Conservation (phyloP, 257 asterid genomes). For the Nicotiana noctiflora region DNA sequence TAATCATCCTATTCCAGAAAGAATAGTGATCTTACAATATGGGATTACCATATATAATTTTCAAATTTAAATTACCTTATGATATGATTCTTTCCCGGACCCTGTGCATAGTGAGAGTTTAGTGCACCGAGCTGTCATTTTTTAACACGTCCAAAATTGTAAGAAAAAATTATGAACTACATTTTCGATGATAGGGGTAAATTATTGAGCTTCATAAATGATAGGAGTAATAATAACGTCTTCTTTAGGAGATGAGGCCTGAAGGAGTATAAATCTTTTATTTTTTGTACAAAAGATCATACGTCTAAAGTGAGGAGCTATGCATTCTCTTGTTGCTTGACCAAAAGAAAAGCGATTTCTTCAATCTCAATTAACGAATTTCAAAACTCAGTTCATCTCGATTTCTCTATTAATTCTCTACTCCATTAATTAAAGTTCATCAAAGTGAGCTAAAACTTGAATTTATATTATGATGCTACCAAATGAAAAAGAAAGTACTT, state of each 20-base stretch:
- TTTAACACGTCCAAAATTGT: no score
- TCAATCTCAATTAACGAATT: conserved; percentile 4
- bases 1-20: not conserved
- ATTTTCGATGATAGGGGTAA: not conserved
- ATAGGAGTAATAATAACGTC: not conserved
- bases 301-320: not conserved
- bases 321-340: not conserved
- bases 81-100: no score
- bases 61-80: no score
- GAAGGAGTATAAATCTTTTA: not conserved
- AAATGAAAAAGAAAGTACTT: no score
- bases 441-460: not conserved
- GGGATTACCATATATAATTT: no score
- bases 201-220: not conserved
- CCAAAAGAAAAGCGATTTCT: not conserved
- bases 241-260: no score
- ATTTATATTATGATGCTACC: no score
- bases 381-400: not conserved
- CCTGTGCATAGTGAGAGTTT: no score
- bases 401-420: not conserved
- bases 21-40: no score
- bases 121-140: no score
- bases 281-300: not conserved
- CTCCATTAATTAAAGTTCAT: no score
- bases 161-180: not conserved